These are phyloP conservation scores for Trichoderma atrobrunneum DNA, from an alignment of 2,329 filamentous ascomycete genomes.

Conservation along the genomic window DNA sequence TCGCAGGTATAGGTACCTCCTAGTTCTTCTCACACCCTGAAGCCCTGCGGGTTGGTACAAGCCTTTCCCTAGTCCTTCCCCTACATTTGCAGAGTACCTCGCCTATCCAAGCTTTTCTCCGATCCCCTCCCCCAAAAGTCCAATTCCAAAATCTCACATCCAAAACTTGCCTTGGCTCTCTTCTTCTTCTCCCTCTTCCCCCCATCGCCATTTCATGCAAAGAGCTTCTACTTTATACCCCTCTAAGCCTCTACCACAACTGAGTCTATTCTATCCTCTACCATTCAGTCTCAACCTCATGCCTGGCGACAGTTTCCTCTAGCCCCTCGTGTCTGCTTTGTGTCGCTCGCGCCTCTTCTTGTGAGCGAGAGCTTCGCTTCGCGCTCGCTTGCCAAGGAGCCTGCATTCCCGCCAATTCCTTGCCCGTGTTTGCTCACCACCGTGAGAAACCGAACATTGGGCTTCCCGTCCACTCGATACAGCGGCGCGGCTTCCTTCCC, in stretches of 20 bases:
- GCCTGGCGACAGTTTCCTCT: background rate
- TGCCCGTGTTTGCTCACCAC: conserved; percentile 16
- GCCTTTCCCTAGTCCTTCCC: conserved; percentile 1
- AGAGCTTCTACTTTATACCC: background rate
- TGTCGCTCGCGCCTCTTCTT: conserved; percentile 16
- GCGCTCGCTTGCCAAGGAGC: conserved; percentile 13
- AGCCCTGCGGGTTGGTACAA: conserved; percentile 5
- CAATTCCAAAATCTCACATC: conserved; percentile 18
- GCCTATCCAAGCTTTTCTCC: conserved; percentile 16
- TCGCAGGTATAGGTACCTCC: background rate
- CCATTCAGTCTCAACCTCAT: background rate
- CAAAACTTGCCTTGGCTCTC: conserved; percentile 4
- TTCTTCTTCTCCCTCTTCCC: conserved; percentile 10
- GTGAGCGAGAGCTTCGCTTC: conserved; percentile 20
- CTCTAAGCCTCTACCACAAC: background rate
- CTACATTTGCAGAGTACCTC: conserved; percentile 12
- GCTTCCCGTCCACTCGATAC: conserved; percentile 15
- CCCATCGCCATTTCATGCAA: background rate
- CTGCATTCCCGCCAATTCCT: conserved; percentile 14
- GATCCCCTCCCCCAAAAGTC: conserved; percentile 18
- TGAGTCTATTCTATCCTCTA: background rate
- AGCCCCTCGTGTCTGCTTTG: background rate
- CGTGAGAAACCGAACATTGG: conserved; percentile 7
- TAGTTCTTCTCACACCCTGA: background rate
- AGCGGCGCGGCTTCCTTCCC: background rate